Conservation (phyloP, 2,329 filamentous ascomycete species). For the Penicillium sp. region DNA sequence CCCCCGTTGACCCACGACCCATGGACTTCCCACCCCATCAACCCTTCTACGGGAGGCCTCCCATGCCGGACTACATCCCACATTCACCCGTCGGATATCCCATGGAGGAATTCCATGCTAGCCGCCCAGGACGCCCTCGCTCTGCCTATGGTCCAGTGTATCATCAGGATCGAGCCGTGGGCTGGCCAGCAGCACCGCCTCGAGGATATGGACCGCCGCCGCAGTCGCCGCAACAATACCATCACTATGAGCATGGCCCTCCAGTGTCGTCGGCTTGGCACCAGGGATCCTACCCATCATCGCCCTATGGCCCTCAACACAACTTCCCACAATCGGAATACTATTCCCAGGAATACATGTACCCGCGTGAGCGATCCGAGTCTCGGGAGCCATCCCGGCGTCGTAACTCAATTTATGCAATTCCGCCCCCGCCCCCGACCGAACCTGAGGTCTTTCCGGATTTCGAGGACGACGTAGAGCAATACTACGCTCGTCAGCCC, state of each 20-base stretch:
- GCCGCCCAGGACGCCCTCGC: conserved; percentile 30
- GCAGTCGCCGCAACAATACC: neutral
- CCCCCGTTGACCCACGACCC: conserved; percentile 31
- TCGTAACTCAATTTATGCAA: conserved; percentile 36
- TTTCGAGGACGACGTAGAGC: conserved; percentile 33
- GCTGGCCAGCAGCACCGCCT: conserved; percentile 27
- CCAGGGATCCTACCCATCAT: conserved; percentile 31
- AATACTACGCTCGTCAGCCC: conserved; percentile 28
- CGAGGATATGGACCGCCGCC: neutral
- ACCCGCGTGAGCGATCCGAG: conserved; percentile 33
- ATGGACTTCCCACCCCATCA: conserved; percentile 32
- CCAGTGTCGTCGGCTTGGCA: conserved; percentile 40
- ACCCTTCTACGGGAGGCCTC: conserved; percentile 26
- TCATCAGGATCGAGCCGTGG: conserved; percentile 36
- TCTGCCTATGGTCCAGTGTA: conserved; percentile 39
- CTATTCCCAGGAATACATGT: conserved; percentile 25
- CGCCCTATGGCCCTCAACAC: conserved; percentile 32
- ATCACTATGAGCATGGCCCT: conserved; percentile 31
- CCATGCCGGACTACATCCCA: conserved; percentile 32
- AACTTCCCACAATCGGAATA: conserved; percentile 32
- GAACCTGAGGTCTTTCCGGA: conserved; percentile 33
- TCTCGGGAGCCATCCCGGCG: conserved; percentile 38
- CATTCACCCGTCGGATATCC: conserved; percentile 1
- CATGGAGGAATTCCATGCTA: conserved; percentile 29
- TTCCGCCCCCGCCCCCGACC: conserved; percentile 22